phyloP scores from a whole-genome alignment of 805 yeast genomes.

The Candida gorgasii region DNA sequence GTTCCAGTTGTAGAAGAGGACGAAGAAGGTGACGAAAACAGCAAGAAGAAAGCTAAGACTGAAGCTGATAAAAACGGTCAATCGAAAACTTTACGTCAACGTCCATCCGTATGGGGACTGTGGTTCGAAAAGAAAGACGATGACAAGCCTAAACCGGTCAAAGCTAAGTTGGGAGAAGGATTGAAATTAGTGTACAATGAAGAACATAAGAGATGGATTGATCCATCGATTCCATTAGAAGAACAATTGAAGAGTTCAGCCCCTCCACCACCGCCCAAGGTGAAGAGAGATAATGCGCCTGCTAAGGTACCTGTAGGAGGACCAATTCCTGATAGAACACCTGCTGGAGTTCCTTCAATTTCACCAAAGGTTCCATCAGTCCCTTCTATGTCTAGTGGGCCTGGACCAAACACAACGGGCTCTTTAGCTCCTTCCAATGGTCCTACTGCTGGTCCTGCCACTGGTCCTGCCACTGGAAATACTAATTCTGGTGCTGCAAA shows the following conservation, averaged over 20 bases:
- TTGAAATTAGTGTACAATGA: slow-evolving; percentile 79
- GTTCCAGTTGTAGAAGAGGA: slow-evolving; percentile 45
- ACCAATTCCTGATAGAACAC: slow-evolving; percentile 14
- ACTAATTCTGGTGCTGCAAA: too few relatives aligned
- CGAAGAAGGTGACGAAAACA: slow-evolving; percentile 48
- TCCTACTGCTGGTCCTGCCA: neutral
- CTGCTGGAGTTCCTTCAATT: slow-evolving; percentile 10
- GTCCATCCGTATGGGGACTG: slow-evolving; percentile 12
- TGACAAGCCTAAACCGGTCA: slow-evolving; percentile 71
- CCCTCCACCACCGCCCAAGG: slow-evolving; percentile 68
- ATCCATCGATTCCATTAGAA: slow-evolving; percentile 63
- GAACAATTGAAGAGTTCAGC: slow-evolving; percentile 56
- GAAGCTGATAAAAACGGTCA: slow-evolving; percentile 5
- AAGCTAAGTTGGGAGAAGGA: slow-evolving; percentile 84
- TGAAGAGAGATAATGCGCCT: slow-evolving; percentile 26
- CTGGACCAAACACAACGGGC: neutral
- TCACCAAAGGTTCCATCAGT: too few relatives aligned
- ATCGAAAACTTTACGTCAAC: slow-evolving; percentile 4
- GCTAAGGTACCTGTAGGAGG: slow-evolving; percentile 20
- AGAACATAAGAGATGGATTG: slow-evolving; percentile 83
- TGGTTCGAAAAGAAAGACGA: slow-evolving; percentile 33
- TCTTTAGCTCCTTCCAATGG: neutral
- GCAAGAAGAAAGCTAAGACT: slow-evolving; percentile 20
- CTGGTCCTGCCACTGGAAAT: too few relatives aligned
- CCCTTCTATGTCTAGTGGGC: too few relatives aligned